A percentile compares a stretch with the other conserved stretches of the same genome.
Conservation (phyloP, 2,329 filamentous ascomycete species). For the Fusarium dimerum region DNA sequence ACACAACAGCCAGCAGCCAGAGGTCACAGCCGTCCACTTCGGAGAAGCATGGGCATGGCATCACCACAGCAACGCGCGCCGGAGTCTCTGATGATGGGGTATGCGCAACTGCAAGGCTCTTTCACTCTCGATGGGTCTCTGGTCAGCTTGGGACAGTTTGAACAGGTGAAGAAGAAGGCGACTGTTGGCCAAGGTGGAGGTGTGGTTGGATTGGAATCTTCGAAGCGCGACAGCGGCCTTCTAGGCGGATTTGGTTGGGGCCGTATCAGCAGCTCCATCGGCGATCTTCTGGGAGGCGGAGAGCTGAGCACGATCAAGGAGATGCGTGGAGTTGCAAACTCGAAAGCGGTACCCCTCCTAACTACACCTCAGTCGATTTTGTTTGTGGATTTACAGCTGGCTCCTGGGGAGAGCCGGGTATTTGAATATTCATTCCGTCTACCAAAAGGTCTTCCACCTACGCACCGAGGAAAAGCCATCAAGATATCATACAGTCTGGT, state of each 20-base stretch:
- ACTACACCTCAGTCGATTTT: conserved; percentile 93
- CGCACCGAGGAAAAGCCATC: conserved; percentile 86
- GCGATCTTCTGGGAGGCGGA: conserved; percentile 80
- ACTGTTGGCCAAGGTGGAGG: conserved; percentile 86
- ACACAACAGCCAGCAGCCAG: conserved; percentile 49
- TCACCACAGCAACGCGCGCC: conserved; percentile 52
- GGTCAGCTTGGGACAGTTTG: conserved; percentile 85
- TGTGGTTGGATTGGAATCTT: conserved; percentile 76
- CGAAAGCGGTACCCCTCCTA: conserved; percentile 85
- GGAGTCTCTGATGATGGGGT: conserved; percentile 96
- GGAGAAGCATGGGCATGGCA: conserved; percentile 47
- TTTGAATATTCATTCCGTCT: conserved; percentile 87
- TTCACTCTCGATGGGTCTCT: conserved; percentile 91
- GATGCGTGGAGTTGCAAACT: conserved; percentile 85
- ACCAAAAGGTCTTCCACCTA: conserved; percentile 86
- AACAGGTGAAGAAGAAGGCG: conserved; percentile 93
- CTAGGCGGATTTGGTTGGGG: conserved; percentile 87
- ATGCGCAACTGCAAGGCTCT: conserved; percentile 88
- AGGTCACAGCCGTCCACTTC: conserved; percentile 41
- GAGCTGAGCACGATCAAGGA: conserved; percentile 94
- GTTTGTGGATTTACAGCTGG: conserved; percentile 88
- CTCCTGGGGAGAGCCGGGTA: conserved; percentile 82
- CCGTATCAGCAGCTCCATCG: conserved; percentile 82
- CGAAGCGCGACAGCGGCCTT: conserved; percentile 75
- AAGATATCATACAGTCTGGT: conserved; percentile 91